A percentile compares a stretch with the other conserved stretches of the same genome.
Evolutionary conservation across 805 yeast species (phyloP).

Genomic region (Spathaspora sp.): DNA sequence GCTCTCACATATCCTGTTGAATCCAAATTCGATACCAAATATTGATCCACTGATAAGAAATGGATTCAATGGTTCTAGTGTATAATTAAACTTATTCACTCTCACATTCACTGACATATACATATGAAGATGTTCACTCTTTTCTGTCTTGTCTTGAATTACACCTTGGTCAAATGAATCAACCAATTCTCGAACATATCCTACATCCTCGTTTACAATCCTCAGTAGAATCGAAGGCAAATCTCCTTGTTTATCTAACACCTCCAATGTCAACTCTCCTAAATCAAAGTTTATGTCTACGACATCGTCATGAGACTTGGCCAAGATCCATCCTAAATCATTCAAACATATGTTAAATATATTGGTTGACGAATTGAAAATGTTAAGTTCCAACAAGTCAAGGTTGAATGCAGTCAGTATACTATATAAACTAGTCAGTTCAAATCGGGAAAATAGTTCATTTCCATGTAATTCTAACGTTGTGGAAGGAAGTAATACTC

Average conservation of each 20-base stretch:
- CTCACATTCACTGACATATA: constrained; percentile 1
- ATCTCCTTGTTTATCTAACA: constrained; percentile 6
- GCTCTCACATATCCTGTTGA: neutral
- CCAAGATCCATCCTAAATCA: neutral
- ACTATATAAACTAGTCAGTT: neutral
- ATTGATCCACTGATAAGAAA: constrained; percentile 6
- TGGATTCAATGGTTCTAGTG: constrained; percentile 7
- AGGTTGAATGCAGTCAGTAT: constrained; percentile 1
- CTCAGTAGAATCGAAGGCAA: constrained; percentile 9
- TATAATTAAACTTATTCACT: constrained; percentile 2
- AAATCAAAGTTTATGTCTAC: constrained; percentile 2
- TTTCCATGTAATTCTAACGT: constrained; percentile 3
- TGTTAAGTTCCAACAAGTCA: constrained; percentile 1
- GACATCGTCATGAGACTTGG: neutral
- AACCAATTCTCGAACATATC: constrained; percentile 8
- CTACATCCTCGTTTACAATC: constrained; percentile 12
- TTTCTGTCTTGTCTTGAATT: neutral
- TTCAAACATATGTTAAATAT: constrained; percentile 2
- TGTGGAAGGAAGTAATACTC: constrained; percentile 4
- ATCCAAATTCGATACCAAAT: neutral
- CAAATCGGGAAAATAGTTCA: neutral
- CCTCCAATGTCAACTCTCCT: constrained; percentile 1
- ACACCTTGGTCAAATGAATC: neutral
- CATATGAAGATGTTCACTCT: neutral
- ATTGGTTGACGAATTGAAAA: constrained; percentile 5